Conservation (phyloP, 2,329 filamentous ascomycete species). For the Phoma sp. region DNA sequence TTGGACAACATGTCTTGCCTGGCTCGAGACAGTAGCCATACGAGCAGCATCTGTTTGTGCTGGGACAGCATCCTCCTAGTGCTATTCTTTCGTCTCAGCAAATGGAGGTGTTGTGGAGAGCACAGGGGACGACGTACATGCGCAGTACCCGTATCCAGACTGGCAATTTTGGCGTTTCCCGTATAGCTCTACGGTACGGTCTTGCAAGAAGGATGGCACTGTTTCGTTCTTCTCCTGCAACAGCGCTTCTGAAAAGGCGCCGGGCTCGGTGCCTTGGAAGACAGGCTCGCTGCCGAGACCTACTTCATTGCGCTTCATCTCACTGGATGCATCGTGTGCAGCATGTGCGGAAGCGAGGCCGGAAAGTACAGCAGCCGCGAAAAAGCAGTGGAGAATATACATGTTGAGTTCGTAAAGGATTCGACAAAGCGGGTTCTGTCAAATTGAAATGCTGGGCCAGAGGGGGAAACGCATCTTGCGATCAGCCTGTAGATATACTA, state of each 20-base stretch:
- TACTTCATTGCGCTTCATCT: not conserved
- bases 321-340: not conserved
- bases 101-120: not conserved
- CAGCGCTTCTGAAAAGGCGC: not conserved
- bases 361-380: not conserved
- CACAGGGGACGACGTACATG: slow-evolving; percentile 5
- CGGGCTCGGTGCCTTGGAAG: not conserved
- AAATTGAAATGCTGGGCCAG: too few species aligned
- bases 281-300: not conserved
- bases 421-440: not conserved
- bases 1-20: slow-evolving; percentile 22
- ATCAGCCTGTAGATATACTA: too few species aligned
- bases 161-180: slow-evolving; percentile 16
- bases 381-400: not conserved
- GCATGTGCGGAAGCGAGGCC: not conserved
- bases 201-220: slow-evolving; percentile 10
- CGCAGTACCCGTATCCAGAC: slow-evolving; percentile 23
- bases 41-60: slow-evolving; percentile 14
- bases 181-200: slow-evolving; percentile 16
- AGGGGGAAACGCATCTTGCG: too few species aligned
- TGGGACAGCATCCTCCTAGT: slow-evolving; percentile 21
- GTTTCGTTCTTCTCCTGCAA: slow-evolving; percentile 17
- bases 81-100: slow-evolving; percentile 4
- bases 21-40: slow-evolving; percentile 27
- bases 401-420: too few species aligned